Base-by-base conservation (phyloP, 768 basidiomycete species). In the Mycena crocata region DNA sequence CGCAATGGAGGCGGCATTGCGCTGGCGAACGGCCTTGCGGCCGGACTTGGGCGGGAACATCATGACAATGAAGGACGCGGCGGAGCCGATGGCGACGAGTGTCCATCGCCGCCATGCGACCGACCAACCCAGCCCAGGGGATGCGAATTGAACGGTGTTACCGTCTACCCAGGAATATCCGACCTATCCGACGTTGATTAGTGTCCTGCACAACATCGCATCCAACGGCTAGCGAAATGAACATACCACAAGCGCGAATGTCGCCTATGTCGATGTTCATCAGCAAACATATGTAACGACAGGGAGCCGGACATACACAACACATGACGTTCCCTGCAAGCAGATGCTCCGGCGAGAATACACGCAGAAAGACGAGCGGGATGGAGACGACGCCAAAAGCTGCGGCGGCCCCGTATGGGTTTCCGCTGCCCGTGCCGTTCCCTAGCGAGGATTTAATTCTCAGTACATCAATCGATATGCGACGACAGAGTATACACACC, bases 131-230 rank as follows among this genome's bases (percentile, higher is more conserved):
- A 84, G 77, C 3, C 73, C 73, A 67, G 26, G 26, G 13, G 84
- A 84, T 19, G 79, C 82, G 26, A 83, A 73, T 30, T 84, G 75
- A 2, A 73, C 69, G 3, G 85, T 68, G 70, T 89, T 84, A 4
- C 81, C 83, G 65, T 89, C 88, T 42, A 89, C 79, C 86, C 86
- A 89, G 0, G 84, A 72, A 71, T 89, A 89, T 0, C 88, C 88
- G 2, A 86, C 60, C 66, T 66, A 6, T 4, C 14, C 12, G 21
- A 42, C 15, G 19, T 35, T n/a, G n/a, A n/a, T n/a, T n/a, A n/a
- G n/a, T n/a, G n/a, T n/a, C n/a, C n/a, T n/a, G n/a, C n/a, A n/a
- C n/a, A n/a, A n/a, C n/a, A n/a, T n/a, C n/a, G n/a, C n/a, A n/a
- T n/a, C n/a, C n/a, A n/a, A n/a, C n/a, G n/a, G n/a, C n/a, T n/a